Evolutionary conservation across 306 rosid species (phyloP).

Genomic region (Alnus rubra): DNA sequence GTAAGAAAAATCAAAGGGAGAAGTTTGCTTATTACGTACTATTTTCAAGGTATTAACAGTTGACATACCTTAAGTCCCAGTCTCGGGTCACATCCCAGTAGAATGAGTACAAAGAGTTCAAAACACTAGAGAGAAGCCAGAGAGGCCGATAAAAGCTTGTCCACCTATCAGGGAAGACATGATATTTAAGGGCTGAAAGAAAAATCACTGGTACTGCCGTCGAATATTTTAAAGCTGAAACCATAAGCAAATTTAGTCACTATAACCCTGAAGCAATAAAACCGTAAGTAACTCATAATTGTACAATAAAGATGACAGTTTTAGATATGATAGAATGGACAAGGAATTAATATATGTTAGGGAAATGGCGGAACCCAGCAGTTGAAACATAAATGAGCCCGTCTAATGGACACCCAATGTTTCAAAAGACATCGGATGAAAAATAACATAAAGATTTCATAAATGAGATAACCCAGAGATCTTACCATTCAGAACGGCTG

Average conservation of each 20-base stretch:
- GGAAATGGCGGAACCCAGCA: not conserved
- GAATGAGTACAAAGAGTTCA: constrained; percentile 90
- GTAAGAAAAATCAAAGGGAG: not conserved
- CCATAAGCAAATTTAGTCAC: constrained; percentile 44
- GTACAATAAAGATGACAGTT: not conserved
- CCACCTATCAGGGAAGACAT: constrained; percentile 79
- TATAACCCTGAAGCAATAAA: constrained; percentile 13
- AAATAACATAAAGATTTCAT: constrained; percentile 8
- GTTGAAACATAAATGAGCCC: not conserved
- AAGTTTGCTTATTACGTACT: not conserved
- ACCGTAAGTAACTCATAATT: not conserved
- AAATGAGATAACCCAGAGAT: constrained; percentile 17
- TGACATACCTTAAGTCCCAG: constrained; percentile 91
- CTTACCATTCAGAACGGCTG: constrained; percentile 83
- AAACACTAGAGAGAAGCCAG: constrained; percentile 90
- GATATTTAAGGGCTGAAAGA: constrained; percentile 95
- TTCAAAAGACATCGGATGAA: not conserved
- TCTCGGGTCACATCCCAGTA: constrained; percentile 98
- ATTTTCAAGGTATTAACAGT: constrained; percentile 23
- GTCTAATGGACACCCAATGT: constrained; percentile 4
- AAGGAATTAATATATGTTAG: not conserved
- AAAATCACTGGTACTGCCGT: constrained; percentile 94
- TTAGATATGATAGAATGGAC: constrained; percentile 6
- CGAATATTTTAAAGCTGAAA: constrained; percentile 94
- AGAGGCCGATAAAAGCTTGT: constrained; percentile 90